Evolutionary conservation across 78 protist genomes (phyloP).

Genomic region (Isochrysis galbana): DNA sequence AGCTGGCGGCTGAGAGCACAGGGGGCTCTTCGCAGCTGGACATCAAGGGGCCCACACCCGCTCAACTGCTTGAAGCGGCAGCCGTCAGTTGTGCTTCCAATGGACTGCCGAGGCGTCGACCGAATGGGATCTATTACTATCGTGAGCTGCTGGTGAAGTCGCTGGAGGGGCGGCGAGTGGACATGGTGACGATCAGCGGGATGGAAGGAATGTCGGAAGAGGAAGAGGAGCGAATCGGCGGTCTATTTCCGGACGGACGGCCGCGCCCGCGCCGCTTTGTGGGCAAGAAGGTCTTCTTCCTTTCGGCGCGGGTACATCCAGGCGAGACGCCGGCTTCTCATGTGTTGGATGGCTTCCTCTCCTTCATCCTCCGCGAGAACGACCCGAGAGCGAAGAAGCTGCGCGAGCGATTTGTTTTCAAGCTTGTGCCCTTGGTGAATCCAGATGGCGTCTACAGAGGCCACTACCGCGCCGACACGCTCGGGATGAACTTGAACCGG

Average conservation of each 20-base stretch:
- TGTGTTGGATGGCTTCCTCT: constrained; percentile 36
- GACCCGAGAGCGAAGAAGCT: constrained; percentile 37
- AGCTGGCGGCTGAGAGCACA: too few relatives aligned
- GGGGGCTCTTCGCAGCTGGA: too few relatives aligned
- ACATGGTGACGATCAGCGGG: constrained; percentile 29
- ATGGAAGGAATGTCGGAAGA: not conserved
- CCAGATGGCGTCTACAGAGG: constrained; percentile 63
- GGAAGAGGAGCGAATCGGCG: not conserved
- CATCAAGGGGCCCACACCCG: too few relatives aligned
- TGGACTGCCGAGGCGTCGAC: not conserved
- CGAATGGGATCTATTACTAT: not conserved
- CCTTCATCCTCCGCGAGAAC: not conserved
- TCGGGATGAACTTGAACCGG: constrained; percentile 55
- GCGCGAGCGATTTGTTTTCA: constrained; percentile 27
- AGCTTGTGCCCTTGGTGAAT: constrained; percentile 50
- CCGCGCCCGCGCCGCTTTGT: not conserved
- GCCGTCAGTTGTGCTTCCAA: not conserved
- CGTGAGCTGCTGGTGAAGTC: constrained; percentile 35
- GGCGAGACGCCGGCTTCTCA: constrained; percentile 54
- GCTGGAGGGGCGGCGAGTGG: constrained; percentile 38
- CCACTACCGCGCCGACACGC: constrained; percentile 35
- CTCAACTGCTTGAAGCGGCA: not conserved
- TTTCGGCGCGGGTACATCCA: constrained; percentile 59
- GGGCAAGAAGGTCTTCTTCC: not conserved
- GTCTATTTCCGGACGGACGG: not conserved